Conservation (phyloP, 768 basidiomycete species). For the Podaxis rugospora region DNA sequence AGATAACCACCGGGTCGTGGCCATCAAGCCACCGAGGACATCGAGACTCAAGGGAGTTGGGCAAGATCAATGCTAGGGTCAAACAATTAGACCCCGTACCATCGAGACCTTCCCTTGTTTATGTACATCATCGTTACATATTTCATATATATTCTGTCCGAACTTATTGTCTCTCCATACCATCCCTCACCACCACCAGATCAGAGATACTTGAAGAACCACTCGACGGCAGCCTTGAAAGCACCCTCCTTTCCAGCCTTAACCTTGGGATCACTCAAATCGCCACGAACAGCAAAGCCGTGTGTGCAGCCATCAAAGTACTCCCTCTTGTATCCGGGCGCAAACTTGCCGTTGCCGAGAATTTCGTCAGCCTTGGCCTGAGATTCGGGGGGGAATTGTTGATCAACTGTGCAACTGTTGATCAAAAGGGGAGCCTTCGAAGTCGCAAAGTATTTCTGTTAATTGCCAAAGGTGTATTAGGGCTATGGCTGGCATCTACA, state of each 20-base stretch:
- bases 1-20: no score
- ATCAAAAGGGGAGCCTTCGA: slow-evolving; percentile 60
- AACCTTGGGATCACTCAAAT: slow-evolving; percentile 42
- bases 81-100: not conserved
- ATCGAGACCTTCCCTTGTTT: not conserved
- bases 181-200: not conserved
- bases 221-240: slow-evolving; percentile 54
- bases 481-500: not conserved
- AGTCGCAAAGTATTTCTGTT: slow-evolving; percentile 40
- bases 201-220: slow-evolving; percentile 38
- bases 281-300: slow-evolving; percentile 51
- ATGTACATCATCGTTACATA: not conserved
- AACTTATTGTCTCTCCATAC: not conserved
- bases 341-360: slow-evolving; percentile 40
- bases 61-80: not conserved
- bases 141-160: not conserved
- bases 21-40: not conserved
- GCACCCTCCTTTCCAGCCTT: slow-evolving; percentile 63
- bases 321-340: slow-evolving; percentile 45
- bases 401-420: slow-evolving; percentile 57
- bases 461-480: not conserved
- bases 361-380: slow-evolving; percentile 45
- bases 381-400: slow-evolving; percentile 42
- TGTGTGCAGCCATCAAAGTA: slow-evolving; percentile 46
- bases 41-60: not conserved